Conservation (phyloP, 2,329 filamentous ascomycete genomes). For the Cercospora sojina region DNA sequence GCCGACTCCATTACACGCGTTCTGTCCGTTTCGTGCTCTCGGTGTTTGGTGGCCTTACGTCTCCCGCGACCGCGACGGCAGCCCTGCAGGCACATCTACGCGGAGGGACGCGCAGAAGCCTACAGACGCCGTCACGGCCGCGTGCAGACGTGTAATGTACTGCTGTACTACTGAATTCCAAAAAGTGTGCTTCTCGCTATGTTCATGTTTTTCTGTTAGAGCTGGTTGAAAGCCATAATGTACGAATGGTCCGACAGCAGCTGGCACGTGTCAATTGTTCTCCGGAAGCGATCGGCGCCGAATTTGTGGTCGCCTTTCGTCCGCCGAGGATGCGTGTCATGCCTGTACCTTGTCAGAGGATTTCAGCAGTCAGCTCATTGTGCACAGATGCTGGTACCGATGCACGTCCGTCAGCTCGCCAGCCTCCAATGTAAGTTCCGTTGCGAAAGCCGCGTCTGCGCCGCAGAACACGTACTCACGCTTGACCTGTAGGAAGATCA, state of each 20-base stretch:
- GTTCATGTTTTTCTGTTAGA: no score
- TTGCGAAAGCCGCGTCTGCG: background rate
- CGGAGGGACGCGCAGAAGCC: no score
- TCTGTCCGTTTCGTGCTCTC: no score
- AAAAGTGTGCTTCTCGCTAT: no score
- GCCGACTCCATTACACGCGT: no score
- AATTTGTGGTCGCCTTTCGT: conserved; percentile 1
- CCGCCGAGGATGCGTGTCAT: background rate
- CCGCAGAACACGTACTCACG: background rate
- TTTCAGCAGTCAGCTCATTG: background rate
- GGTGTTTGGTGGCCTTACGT: no score
- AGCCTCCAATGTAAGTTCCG: background rate
- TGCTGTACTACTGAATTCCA: no score
- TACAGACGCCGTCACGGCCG: no score
- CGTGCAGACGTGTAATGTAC: no score
- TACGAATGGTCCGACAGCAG: background rate
- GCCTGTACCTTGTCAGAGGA: conserved; percentile 1
- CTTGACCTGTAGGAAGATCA: background rate
- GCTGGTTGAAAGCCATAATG: background rate
- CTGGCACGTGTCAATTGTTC: background rate
- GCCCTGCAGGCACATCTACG: no score
- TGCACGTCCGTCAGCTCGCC: background rate
- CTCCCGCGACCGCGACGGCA: no score
- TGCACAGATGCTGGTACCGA: background rate
- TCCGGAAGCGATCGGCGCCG: background rate